Percentiles rank a stretch among this genome's conserved stretches.
Conservation (phyloP, 140 eudicot genomes). For the Anethum foeniculum region DNA sequence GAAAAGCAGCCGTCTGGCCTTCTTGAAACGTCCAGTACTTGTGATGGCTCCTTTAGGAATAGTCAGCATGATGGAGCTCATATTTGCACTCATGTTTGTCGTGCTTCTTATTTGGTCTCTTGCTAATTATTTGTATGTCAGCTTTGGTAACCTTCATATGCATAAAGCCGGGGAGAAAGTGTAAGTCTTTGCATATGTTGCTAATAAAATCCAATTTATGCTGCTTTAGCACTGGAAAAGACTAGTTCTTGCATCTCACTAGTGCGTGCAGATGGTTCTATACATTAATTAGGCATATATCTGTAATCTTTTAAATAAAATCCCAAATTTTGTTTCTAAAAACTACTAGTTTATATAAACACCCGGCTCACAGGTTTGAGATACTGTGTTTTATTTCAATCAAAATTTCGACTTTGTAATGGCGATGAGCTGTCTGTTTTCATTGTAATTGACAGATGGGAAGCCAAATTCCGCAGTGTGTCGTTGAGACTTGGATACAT, state of each 20-base stretch:
- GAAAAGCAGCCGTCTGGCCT: conserved; percentile 19
- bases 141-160: conserved; percentile 54
- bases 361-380: neutral
- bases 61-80: conserved; percentile 40
- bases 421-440: neutral
- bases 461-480: conserved; percentile 51
- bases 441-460: conserved; percentile 38
- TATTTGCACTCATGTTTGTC: conserved; percentile 48
- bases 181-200: conserved; percentile 19
- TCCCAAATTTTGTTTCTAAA: neutral
- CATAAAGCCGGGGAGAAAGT: conserved; percentile 33
- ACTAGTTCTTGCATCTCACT: neutral
- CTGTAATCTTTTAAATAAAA: too few relatives aligned
- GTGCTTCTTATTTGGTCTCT: conserved; percentile 59
- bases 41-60: conserved; percentile 69
- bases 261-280: neutral
- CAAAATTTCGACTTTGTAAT: neutral
- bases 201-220: neutral
- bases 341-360: neutral
- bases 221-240: neutral
- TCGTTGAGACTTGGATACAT: conserved; percentile 61
- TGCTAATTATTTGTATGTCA: conserved; percentile 46
- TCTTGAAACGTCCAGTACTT: conserved; percentile 41
- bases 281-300: too few relatives aligned
- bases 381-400: neutral